Conservation (phyloP, 192 early-diverging fungal genomes). For the Jimgerdemannia lactiflua region DNA sequence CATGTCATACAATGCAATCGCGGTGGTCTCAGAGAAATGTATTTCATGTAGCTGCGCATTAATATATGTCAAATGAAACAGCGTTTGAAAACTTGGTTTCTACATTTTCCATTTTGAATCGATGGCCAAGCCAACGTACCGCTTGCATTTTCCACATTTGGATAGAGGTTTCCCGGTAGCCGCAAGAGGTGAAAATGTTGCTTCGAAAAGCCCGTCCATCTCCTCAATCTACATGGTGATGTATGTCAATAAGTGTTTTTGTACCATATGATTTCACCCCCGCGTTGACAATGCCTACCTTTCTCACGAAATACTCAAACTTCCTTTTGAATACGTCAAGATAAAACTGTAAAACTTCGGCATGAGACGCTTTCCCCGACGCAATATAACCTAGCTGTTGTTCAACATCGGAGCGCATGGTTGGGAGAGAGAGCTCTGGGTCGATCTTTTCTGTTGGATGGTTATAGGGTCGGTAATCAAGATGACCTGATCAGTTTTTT, state of each 20-base stretch:
- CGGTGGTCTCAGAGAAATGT: slow-evolving; percentile 37
- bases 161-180: slow-evolving; percentile 40
- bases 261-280: neutral
- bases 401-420: slow-evolving; percentile 47
- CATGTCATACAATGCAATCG: slow-evolving; percentile 47
- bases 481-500: too few species aligned
- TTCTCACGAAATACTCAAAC: slow-evolving; percentile 35
- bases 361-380: slow-evolving; percentile 23
- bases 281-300: neutral
- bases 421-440: slow-evolving; percentile 43
- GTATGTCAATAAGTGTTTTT: neutral
- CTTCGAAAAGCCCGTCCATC: slow-evolving; percentile 53
- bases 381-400: slow-evolving; percentile 48
- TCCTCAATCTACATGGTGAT: slow-evolving; percentile 20
- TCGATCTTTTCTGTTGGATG: slow-evolving; percentile 44
- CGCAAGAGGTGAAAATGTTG: slow-evolving; percentile 49
- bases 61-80: too few species aligned
- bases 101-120: too few species aligned
- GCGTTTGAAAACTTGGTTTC: too few species aligned
- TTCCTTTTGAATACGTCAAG: slow-evolving; percentile 39
- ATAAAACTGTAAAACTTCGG: slow-evolving; percentile 36
- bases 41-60: slow-evolving; percentile 33
- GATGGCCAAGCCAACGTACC: slow-evolving; percentile 4
- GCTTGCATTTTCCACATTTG: slow-evolving; percentile 47
- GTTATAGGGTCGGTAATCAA: too few species aligned